Evolutionary conservation across 139 green algal species (phyloP).

Genomic region (Chlorella sp.): DNA sequence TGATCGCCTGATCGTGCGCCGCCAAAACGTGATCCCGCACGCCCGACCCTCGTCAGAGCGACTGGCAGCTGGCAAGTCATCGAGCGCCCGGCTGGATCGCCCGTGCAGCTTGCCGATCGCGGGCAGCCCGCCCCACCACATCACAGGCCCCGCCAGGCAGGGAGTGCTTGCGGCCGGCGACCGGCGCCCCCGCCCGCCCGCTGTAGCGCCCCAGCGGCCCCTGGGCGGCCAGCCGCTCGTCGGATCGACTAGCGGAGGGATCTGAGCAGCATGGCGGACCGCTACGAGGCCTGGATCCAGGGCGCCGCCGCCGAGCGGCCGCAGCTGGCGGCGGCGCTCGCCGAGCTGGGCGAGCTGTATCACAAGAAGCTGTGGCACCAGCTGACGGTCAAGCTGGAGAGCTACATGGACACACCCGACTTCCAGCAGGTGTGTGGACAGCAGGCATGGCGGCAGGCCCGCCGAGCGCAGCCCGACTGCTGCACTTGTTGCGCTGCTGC

Average conservation of each 20-base stretch:
- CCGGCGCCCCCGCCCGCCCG: neutral
- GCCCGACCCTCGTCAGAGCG: too few relatives aligned
- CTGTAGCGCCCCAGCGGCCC: neutral
- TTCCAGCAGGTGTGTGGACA: neutral
- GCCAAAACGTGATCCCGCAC: too few relatives aligned
- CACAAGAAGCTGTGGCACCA: conserved; percentile 98
- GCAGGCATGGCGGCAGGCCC: too few relatives aligned
- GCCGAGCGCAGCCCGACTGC: too few relatives aligned
- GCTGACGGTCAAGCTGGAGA: conserved; percentile 91
- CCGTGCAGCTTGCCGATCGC: too few relatives aligned
- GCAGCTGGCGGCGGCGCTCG: conserved; percentile 59
- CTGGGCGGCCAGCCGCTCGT: neutral
- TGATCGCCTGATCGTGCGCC: neutral
- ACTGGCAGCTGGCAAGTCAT: too few relatives aligned
- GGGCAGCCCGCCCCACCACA: too few relatives aligned
- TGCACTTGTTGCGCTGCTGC: too few relatives aligned
- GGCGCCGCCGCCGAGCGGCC: conserved; percentile 59
- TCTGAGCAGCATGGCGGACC: conserved; percentile 31
- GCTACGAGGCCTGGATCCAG: conserved; percentile 66
- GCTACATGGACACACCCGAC: conserved; percentile 27
- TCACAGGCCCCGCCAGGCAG: too few relatives aligned
- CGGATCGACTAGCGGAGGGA: neutral
- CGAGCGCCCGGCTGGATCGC: too few relatives aligned
- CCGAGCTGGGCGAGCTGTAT: conserved; percentile 80
- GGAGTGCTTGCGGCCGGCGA: neutral